Evolutionary conservation across 2,329 filamentous ascomycete genomes (phyloP).

Genomic region (Sordariomycetes sp.): DNA sequence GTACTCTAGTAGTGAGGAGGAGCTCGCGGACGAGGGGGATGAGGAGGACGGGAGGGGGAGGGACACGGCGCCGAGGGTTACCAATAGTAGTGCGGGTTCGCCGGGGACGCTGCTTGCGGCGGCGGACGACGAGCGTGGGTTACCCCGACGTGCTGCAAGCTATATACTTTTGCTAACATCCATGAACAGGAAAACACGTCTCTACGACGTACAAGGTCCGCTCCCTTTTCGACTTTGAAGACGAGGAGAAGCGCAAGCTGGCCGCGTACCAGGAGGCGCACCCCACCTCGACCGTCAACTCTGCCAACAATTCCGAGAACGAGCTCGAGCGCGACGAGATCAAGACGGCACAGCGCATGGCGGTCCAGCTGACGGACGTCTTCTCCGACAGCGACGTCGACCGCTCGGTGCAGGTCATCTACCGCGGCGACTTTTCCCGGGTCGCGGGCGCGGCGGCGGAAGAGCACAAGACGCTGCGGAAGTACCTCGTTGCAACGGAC

Average conservation of each 20-base stretch:
- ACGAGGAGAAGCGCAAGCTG: constrained; percentile 43
- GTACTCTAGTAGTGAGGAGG: constrained; percentile 47
- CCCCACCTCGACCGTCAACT: constrained; percentile 32
- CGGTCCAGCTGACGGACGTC: constrained; percentile 68
- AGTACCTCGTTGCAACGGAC: constrained; percentile 93
- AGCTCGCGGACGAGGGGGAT: constrained; percentile 34
- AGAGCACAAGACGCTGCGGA: constrained; percentile 65
- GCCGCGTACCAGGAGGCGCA: constrained; percentile 71
- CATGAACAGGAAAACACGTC: not conserved
- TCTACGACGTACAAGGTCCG: constrained; percentile 35
- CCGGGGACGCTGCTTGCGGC: constrained; percentile 55
- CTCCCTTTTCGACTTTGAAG: constrained; percentile 50
- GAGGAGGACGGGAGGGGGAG: constrained; percentile 54
- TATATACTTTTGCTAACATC: constrained; percentile 14
- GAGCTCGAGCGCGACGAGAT: constrained; percentile 78
- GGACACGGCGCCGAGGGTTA: constrained; percentile 24
- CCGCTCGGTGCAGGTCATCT: constrained; percentile 77
- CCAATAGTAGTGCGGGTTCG: constrained; percentile 17
- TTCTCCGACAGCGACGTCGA: constrained; percentile 63
- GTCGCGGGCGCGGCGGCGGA: constrained; percentile 69
- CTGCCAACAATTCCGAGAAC: constrained; percentile 68
- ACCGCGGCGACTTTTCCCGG: constrained; percentile 71
- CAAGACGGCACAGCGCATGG: constrained; percentile 73
- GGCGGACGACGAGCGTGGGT: constrained; percentile 67
- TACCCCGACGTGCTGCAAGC: not conserved